Evolutionary conservation across 2,329 filamentous ascomycete genomes (phyloP), one percentile per base, ranked within the genome.

Genomic region (Endocalyx cinctus): DNA sequence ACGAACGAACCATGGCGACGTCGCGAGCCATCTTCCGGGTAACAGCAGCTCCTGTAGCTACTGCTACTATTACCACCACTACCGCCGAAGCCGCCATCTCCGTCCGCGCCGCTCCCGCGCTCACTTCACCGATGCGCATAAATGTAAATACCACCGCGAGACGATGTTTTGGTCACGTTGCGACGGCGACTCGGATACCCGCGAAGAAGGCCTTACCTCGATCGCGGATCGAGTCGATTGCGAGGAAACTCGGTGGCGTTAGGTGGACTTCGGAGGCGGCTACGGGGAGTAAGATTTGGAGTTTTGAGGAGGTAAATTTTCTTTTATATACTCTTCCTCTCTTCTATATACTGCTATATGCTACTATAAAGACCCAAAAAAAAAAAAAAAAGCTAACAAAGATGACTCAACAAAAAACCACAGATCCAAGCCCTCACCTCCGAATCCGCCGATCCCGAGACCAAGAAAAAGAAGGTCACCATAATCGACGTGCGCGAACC

Each of bases 401-500:
- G n/a, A 23, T 8, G 20, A 23, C 17, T 18, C n/a, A 10, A 25
- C 25, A 15, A 25, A 37, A 27, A 19, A 17, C 29, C n/a, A 39
- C 28, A 49, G 50, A 42, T 52, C 43, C 35, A 43, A 35, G 26
- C 32, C 33, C 46, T 47, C 12, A 19, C 43, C 27, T 18, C 35
- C 19, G 12, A 36, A 18, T 31, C 37, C 32, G 8, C 34, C 28
- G 18, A 33, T 34, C 19, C 40, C 10, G 4, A 25, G 16, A 25
- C 33, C 23, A 12, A 17, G 6, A 29, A 28, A 11, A n/a, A 32
- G 12, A 30, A 33, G 27, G 27, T 42, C 2, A 46, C 36, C 14
- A 35, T 58, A 4, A 50, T 58, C 49, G 84, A 89, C 60, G 75
- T 82, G 33, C 84, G 86, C 56, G 84, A 90, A 57, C 82, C 83